Base-by-base conservation (phyloP, 2,329 filamentous ascomycete species). In the Monosporascus ibericus region DNA sequence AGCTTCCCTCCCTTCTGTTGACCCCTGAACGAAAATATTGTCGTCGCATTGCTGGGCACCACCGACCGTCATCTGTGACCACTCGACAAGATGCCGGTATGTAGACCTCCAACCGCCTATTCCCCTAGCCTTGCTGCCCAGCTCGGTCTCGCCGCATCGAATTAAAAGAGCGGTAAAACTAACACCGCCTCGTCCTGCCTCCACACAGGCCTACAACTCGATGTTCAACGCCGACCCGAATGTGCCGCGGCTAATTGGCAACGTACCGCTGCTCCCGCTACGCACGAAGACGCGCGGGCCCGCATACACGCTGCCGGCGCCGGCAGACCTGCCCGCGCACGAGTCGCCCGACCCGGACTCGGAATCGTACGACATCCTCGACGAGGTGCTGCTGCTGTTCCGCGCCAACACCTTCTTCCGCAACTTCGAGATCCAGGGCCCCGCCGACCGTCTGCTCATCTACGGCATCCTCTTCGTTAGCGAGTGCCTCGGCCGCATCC, bases 351-450 rank as follows among this genome's bases (percentile, higher is more conserved):
- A 96, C 70, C 87, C 91, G 48, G 90, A 94, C 70, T 86, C 84
- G 72, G 90, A 96, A 71, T 92, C 88, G 66, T 97, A 97, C 79
- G 94, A 99, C 76, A 89, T 94, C 57, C 82, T 97, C 51, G 94
- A 99, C 74, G 94, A 99, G 77, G 85, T 95, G 49, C 81, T 99
- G 51, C 81, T 86, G 14, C 82, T 97, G 48, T 99, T 97, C 81
- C 90, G 94, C 59, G 92, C 94, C 65, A 97, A 99, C 78, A 96
- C 92, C 55, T 92, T 99, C 74, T 99, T 97, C 81, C 88, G 94
- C 66, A 99, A 97, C 80, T 99, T 99, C 66, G 94, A 97, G 79
- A 95, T 97, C 76, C 92, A 96, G 74, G 94, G 94, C 15, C 88
- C 90, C 25, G 92, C 94, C 53, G 94, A 99, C 74, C 83, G 94